Evolutionary conservation across 768 basidiomycete genomes (phyloP), one percentile per base, ranked within the genome.

Genomic region (Leccinum sublutescens): DNA sequence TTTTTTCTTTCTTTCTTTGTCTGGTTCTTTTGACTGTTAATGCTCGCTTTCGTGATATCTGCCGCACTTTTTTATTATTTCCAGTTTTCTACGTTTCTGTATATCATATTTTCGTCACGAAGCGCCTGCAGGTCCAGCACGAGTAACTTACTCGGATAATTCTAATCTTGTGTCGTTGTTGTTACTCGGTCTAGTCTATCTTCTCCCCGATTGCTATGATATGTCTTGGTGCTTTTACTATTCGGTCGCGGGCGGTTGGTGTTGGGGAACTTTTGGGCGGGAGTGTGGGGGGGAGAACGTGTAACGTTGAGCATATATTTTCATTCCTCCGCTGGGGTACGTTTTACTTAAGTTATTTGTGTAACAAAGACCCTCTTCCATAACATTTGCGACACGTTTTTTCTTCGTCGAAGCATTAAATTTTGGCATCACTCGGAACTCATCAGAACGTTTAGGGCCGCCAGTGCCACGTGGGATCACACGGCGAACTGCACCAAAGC

Each of bases 111-210:
- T 55, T 59, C 51, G 62, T 62, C 51, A 54, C 45, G 58, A 67
- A 11, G 11, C 59, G 61, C 58, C 57, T 70, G 68, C 69, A 54
- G 69, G 65, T 71, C 52, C 67, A 70, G 62, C 50, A 67, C 69
- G 67, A 69, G 69, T 71, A 70, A 65, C 67, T 71, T 70, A 70
- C 67, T 69, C 63, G 68, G 61, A 66, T 71, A 71, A 66, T 71
- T 61, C 64, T 70, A 70, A 70, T 70, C 60, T 60, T 61, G 64
- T 52, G 33, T 62, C 54, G 54, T 34, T 52, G 50, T 63, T 51
- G 50, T 63, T 65, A 12, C 57, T 43, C 40, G 47, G 56, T 58
- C 47, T 70, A 58, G 58, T 59, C 45, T 62, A 55, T 36, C 19
- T 36, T 53, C 33, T n/a, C 50, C 33, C 4, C 9, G 51, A 54